Conservation (phyloP, 225 moss, liverwort and hornwort genomes). For the Straminergon stramineum region DNA sequence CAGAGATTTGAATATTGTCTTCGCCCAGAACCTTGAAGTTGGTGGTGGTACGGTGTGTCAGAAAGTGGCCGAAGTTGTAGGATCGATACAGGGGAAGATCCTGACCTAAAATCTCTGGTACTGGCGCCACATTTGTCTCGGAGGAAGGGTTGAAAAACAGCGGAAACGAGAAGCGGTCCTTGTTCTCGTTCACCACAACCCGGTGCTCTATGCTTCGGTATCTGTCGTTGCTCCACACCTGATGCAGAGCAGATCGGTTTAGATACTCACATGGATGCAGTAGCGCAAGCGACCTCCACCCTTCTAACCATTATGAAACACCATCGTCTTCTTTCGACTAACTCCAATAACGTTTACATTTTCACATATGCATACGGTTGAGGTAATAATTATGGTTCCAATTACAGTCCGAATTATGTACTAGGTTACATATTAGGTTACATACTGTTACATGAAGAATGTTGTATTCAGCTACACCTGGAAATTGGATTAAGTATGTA, state of each 20-base stretch:
- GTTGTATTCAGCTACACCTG: not conserved
- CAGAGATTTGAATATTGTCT: slow-evolving; percentile 39
- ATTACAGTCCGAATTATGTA: not conserved
- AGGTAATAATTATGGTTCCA: not conserved
- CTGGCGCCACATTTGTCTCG: slow-evolving; percentile 25
- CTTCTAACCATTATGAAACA: not conserved
- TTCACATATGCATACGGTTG: not conserved
- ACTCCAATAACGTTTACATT: not conserved
- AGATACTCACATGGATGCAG: not conserved
- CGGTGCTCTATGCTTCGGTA: slow-evolving; percentile 61
- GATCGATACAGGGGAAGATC: slow-evolving; percentile 29
- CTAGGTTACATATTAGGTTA: not conserved
- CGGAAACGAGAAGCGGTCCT: slow-evolving; percentile 47
- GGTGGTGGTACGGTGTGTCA: not conserved
- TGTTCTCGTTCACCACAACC: slow-evolving; percentile 49
- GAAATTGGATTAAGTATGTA: not conserved
- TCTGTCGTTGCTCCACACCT: slow-evolving; percentile 71
- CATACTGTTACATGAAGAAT: not conserved
- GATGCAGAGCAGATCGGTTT: not conserved
- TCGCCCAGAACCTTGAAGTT: slow-evolving; percentile 16
- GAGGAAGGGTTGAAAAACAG: slow-evolving; percentile 47
- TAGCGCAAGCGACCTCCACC: not conserved
- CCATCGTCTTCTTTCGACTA: not conserved
- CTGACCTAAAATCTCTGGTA: slow-evolving; percentile 28
- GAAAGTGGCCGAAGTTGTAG: slow-evolving; percentile 42